Conservation (phyloP, 1,284 basidiomycete genomes). For the Rhodotorula sp. region DNA sequence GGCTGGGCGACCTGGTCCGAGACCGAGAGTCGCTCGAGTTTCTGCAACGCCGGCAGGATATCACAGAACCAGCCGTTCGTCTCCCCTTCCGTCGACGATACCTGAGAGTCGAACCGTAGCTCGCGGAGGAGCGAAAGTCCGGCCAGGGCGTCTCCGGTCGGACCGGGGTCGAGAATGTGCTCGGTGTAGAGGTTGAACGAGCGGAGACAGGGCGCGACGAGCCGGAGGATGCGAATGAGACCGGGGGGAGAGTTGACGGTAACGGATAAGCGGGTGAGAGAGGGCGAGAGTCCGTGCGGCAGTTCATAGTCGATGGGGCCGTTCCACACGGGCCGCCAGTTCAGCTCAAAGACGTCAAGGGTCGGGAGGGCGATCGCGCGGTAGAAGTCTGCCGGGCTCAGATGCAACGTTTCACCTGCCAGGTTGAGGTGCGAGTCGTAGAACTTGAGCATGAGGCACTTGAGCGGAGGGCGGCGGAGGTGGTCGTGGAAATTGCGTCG, state of each 20-base stretch:
- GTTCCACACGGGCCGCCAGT: background rate
- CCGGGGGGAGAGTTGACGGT: constrained; percentile 3
- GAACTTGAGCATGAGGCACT: constrained; percentile 4
- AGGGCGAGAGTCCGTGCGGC: background rate
- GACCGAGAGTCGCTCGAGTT: background rate
- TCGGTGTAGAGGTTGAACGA: constrained; percentile 13
- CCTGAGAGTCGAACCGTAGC: constrained; percentile 1
- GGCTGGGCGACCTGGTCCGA: constrained; percentile 10
- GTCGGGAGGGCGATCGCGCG: background rate
- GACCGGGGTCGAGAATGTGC: background rate
- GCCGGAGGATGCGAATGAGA: background rate
- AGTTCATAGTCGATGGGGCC: background rate
- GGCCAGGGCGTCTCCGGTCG: background rate
- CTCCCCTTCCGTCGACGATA: background rate
- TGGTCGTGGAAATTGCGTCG: background rate
- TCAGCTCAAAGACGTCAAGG: constrained; percentile 4
- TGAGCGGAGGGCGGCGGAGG: background rate
- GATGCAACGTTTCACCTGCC: background rate
- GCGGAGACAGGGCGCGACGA: background rate
- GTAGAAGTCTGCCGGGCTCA: background rate
- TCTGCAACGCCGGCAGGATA: background rate
- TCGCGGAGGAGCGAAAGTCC: background rate
- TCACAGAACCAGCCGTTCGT: background rate
- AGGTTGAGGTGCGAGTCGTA: background rate
- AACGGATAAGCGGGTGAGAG: background rate